These are phyloP conservation scores for Phytopythium mirpurense DNA, from an alignment of 352 stramenopile species.

Conservation along the genomic window DNA sequence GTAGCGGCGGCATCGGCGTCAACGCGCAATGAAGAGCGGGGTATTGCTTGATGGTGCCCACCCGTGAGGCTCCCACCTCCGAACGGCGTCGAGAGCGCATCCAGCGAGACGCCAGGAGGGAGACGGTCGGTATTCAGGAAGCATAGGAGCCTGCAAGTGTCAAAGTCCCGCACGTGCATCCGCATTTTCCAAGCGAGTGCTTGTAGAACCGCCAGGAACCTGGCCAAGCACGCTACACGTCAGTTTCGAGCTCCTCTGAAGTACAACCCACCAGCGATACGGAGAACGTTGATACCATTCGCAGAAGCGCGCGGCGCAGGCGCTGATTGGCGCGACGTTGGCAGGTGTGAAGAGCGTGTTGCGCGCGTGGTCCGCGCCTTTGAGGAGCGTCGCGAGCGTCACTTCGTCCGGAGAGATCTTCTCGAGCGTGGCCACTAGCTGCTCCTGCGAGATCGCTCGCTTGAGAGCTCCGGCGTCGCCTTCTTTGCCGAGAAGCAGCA, in stretches of 20 bases:
- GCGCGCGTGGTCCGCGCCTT: constrained; percentile 38
- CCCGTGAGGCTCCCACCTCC: not conserved
- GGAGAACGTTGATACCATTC: too few relatives aligned
- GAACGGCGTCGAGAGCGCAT: not conserved
- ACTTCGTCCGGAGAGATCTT: constrained; percentile 40
- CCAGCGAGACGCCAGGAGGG: constrained; percentile 11
- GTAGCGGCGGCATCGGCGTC: not conserved
- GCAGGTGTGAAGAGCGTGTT: constrained; percentile 64
- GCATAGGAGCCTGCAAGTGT: constrained; percentile 39
- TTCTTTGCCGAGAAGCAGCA: constrained; percentile 44
- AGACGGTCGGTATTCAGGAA: constrained; percentile 50
- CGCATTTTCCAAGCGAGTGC: constrained; percentile 61
- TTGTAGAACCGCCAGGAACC: constrained; percentile 57
- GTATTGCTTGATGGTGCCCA: not conserved
- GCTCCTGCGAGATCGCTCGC: constrained; percentile 57
- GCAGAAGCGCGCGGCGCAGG: constrained; percentile 84
- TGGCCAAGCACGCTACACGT: constrained; percentile 6
- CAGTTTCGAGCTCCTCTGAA: not conserved
- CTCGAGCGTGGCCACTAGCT: constrained; percentile 42
- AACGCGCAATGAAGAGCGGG: not conserved
- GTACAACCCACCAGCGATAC: too few relatives aligned
- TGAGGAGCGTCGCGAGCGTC: constrained; percentile 21
- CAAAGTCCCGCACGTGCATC: constrained; percentile 26
- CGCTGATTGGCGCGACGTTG: constrained; percentile 77
- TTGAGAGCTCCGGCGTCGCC: constrained; percentile 43